Evolutionary conservation across 1,284 basidiomycete genomes (phyloP).

Genomic region (Tilletia setariae): DNA sequence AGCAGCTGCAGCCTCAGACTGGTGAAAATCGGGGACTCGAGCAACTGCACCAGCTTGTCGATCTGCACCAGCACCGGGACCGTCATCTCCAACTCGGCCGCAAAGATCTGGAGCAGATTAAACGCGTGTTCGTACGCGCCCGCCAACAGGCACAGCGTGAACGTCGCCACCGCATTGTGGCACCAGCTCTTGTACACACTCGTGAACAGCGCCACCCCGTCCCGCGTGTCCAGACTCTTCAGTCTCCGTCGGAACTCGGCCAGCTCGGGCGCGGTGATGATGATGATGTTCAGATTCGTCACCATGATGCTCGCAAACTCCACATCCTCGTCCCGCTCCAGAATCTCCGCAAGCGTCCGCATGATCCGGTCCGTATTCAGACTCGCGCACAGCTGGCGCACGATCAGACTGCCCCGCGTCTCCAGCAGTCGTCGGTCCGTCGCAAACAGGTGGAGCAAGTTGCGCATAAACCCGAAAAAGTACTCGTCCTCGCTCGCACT

Average conservation of each 20-base stretch:
- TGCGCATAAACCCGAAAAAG: constrained; percentile 92
- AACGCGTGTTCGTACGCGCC: constrained; percentile 99
- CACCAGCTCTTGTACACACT: constrained; percentile 96
- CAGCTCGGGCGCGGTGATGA: constrained; percentile 93
- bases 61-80: constrained; percentile 92
- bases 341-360: constrained; percentile 87
- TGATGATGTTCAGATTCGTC: constrained; percentile 91
- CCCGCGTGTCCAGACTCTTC: constrained; percentile 77
- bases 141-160: constrained; percentile 89
- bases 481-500: constrained; percentile 73
- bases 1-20: constrained; percentile 94
- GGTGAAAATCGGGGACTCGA: constrained; percentile 97
- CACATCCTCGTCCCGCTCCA: constrained; percentile 97
- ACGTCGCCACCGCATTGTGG: constrained; percentile 94
- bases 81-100: constrained; percentile 89
- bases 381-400: constrained; percentile 88
- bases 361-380: constrained; percentile 95
- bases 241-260: constrained; percentile 86
- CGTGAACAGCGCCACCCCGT: constrained; percentile 87
- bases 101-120: constrained; percentile 92
- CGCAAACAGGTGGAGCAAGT: constrained; percentile 87
- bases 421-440: constrained; percentile 88
- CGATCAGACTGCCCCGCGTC: constrained; percentile 88
- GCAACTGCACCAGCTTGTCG: constrained; percentile 95
- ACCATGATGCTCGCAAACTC: constrained; percentile 97